Evolutionary conservation across 1,139 yeast genomes (phyloP), one percentile per base, ranked within the genome.

Genomic region (Keqinozyma sinolaborantium): DNA sequence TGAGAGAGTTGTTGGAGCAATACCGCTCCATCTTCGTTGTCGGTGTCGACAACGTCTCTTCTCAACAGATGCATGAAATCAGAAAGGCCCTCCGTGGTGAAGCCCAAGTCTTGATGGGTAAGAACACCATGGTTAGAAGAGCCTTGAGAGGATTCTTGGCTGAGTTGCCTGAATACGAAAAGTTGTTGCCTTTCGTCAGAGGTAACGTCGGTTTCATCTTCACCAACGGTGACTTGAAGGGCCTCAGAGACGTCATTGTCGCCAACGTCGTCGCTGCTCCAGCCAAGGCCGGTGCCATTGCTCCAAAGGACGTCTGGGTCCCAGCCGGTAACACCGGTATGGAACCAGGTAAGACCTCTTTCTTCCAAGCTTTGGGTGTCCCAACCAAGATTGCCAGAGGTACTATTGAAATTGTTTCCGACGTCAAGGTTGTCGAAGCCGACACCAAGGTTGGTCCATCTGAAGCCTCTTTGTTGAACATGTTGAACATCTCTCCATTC

Each of bases 301-400:
- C 99, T 60, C 98, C 97, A 70, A 82, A 70, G 67, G 97, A 90
- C 63, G 97, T 92, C 62, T 86, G 81, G 83, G 84, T 92, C 57
- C 95, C 95, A 69, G 97, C 97, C 58, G 95, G 95, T 74, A 94
- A 92, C 96, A 92, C 99, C 58, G 97, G 98, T 84, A 90, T 94
- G 96, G 98, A 92, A 78, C 99, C 99, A 72, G 97, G 97, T 83
- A 92, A 92, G 88, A 92, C 99, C 64, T 92, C 98, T 67, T 92
- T 92, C 95, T 92, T 92, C 97, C 99, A 92, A 83, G 98, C 99
- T 67, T 83, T 92, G 63, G 97, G 97, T 86, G 97, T 92, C 64
- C 98, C 98, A 81, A 92, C 99, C 86, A 92, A 92, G 94, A 92
- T 92, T 88, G 94, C 96, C 74, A 90, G 99, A 85, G 99, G 99